Base-by-base conservation (phyloP, 805 yeast species). In the Yamadazyma takamatsuzukensis region DNA sequence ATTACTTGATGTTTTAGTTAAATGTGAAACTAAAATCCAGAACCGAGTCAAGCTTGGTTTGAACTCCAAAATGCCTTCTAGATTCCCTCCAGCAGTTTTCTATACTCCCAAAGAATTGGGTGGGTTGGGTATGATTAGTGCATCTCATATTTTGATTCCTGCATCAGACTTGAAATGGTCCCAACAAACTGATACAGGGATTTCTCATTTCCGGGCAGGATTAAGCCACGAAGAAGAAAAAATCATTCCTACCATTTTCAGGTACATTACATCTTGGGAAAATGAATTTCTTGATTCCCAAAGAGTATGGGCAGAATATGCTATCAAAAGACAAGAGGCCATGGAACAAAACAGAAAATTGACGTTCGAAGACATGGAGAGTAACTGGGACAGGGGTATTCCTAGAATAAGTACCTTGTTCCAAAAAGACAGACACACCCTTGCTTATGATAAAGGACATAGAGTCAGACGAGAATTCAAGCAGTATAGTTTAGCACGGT, bases 1-100 rank as follows among this genome's bases (percentile, higher is more conserved):
- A 4, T 61, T 93, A 21, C 64, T 93, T 8, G 96, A 89, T 53
- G 67, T 78, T 3, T 64, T 93, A 29, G 99, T 93, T 8, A 86
- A 83, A 49, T 77, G 94, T 44, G 99, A 93, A 51, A 89, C 96
- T 0, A 81, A 84, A 50, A 82, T 93, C 27, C 99, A 93, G 59
- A 93, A 89, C 34, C 72, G 95, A 44, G 96, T 93, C 13, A 93
- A 93, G 53, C 74, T 90, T 64, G 98, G 98, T 0, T 69, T 93
- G 40, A 93, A 93, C 49, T 90, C 97, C 10, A 93, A 93, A 59
- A 93, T 93, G 99, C 99, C 99, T 1, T 80, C 96, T 0, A 70
- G 99, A 35, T 93, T 93, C 61, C 99, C 99, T 3, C 99, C 98
- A 0, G 97, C 97, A 3, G 98, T 93, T 0, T 93, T 93, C 50